phyloP scores from a whole-genome alignment of 345 rosid species.

The Eucalyptus guilfoylei region DNA sequence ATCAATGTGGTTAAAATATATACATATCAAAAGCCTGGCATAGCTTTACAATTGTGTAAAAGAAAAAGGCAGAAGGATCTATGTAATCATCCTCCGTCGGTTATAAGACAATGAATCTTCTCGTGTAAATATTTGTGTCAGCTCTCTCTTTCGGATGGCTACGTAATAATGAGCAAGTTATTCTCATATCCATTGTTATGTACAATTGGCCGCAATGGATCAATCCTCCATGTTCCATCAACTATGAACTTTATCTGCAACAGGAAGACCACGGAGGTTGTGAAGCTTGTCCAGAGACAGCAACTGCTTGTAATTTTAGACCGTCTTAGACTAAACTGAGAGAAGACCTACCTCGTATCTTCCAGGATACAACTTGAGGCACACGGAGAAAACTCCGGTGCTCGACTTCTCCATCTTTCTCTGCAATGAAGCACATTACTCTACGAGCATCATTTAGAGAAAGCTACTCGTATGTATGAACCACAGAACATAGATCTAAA shows the following conservation, averaged over 20 bases:
- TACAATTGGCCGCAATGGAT: slow-evolving; percentile 84
- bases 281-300: not conserved
- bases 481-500: not conserved
- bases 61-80: not conserved
- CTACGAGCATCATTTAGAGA: not conserved
- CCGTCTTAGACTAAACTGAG: not conserved
- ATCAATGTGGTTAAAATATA: not conserved
- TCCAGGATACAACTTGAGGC: slow-evolving; percentile 77
- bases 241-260: slow-evolving; percentile 84
- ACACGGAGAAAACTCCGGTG: slow-evolving; percentile 50
- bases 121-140: not conserved
- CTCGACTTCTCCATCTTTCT: slow-evolving; percentile 84
- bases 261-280: not conserved
- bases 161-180: slow-evolving; percentile 60
- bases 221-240: slow-evolving; percentile 90
- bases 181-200: slow-evolving; percentile 50
- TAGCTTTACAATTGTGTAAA: not conserved
- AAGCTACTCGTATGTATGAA: not conserved
- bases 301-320: not conserved
- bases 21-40: not conserved
- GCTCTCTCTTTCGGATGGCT: not conserved
- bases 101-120: not conserved
- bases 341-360: slow-evolving; percentile 55
- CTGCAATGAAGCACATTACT: slow-evolving; percentile 17
- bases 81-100: not conserved